Evolutionary conservation across 2,329 filamentous ascomycete species (phyloP).

Genomic region (Colletotrichum sp.): DNA sequence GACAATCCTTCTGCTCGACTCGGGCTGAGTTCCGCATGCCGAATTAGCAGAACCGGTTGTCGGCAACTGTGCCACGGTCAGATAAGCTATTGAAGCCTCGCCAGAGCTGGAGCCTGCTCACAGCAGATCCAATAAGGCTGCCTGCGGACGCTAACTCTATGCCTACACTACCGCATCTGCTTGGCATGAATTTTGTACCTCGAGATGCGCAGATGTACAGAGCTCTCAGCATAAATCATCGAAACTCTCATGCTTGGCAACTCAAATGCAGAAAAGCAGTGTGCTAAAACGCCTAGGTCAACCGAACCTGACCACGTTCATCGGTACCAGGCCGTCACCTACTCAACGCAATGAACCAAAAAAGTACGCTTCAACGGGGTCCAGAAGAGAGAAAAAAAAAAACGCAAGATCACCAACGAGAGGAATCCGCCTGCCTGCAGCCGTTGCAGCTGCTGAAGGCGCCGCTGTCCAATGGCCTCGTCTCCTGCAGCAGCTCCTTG

Average conservation of each 20-base stretch:
- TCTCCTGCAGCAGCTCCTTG: constrained; percentile 4
- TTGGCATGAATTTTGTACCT: not conserved
- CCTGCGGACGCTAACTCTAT: not conserved
- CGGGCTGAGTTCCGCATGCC: not conserved
- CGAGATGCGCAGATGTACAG: not conserved
- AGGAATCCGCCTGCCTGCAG: not conserved
- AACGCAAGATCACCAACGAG: constrained; percentile 3
- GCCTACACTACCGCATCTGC: not conserved
- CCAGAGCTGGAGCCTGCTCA: not conserved
- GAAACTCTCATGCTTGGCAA: not conserved
- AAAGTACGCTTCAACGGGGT: not conserved
- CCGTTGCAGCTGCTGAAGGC: constrained; percentile 2
- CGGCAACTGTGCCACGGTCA: not conserved
- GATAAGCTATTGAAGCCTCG: not conserved
- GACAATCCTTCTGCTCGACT: not conserved
- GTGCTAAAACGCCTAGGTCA: not conserved
- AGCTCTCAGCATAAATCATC: not conserved
- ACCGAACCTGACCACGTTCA: not conserved
- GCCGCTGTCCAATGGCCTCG: constrained; percentile 4
- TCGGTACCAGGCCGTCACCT: not conserved
- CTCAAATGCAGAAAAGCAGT: not conserved
- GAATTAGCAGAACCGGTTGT: not conserved
- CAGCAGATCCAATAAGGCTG: not conserved
- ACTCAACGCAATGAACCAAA: not conserved
- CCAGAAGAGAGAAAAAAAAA: not conserved